Conservation (phyloP, 1,139 yeast species). For the Geotrichum citri-aurantii region DNA sequence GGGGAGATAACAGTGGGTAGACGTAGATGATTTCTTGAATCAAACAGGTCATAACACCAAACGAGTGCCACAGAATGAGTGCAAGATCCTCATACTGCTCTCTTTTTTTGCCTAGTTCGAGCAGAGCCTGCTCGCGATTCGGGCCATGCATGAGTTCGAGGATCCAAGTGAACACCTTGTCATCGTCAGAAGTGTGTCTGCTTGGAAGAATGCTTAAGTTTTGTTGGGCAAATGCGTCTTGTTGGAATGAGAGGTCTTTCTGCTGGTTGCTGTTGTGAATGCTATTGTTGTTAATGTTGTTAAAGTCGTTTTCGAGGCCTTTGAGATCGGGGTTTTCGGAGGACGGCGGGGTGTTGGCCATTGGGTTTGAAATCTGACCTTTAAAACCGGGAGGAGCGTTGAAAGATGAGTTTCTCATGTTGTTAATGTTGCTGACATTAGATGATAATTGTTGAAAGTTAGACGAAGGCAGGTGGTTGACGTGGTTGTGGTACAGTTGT, state of each 20-base stretch:
- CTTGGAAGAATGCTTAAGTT: constrained; percentile 4
- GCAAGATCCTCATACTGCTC: constrained; percentile 95
- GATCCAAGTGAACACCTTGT: constrained; percentile 86
- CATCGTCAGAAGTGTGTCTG: constrained; percentile 66
- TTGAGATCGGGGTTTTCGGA: constrained; percentile 1
- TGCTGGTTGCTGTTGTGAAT: constrained; percentile 5
- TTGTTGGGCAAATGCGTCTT: background rate
- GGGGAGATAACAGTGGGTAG: constrained; percentile 85
- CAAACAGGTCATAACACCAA: constrained; percentile 91
- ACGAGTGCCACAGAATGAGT: constrained; percentile 87
- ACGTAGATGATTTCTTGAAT: constrained; percentile 86
- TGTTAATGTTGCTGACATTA: background rate
- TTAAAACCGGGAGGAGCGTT: constrained; percentile 12
- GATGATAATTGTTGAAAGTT: background rate
- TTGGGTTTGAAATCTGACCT: constrained; percentile 1
- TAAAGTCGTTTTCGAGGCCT: constrained; percentile 14
- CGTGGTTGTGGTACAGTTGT: constrained; percentile 6
- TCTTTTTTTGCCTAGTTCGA: constrained; percentile 87
- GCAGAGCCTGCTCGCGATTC: constrained; percentile 83
- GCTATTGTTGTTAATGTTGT: constrained; percentile 15
- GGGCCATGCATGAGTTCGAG: constrained; percentile 84
- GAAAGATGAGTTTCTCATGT: background rate
- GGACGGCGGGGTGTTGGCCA: constrained; percentile 1
- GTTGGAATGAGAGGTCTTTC: background rate
- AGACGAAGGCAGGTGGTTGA: constrained; percentile 1